These are phyloP conservation scores for Neoascochyta sp. DNA, from an alignment of 2,329 filamentous ascomycete genomes.

Conservation along the genomic window DNA sequence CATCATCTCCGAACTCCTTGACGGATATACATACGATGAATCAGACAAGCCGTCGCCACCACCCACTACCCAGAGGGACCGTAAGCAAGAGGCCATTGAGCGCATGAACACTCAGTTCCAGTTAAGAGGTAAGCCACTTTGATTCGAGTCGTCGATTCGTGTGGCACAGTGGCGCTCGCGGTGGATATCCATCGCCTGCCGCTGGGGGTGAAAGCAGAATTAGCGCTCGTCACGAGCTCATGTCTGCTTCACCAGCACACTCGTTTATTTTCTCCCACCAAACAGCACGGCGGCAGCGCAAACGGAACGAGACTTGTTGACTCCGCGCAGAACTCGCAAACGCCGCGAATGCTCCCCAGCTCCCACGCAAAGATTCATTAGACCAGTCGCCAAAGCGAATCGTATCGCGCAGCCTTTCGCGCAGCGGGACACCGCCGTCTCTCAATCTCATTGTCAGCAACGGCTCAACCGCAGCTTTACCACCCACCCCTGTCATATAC, in stretches of 20 bases:
- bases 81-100: constrained; percentile 22
- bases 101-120: constrained; percentile 32
- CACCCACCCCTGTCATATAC: constrained; percentile 16
- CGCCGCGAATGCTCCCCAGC: too few relatives aligned
- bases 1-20: constrained; percentile 38
- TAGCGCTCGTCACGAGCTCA: too few relatives aligned
- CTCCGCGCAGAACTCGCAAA: too few relatives aligned
- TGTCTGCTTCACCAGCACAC: too few relatives aligned
- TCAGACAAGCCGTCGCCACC: constrained; percentile 29
- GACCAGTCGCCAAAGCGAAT: constrained; percentile 23
- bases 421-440: constrained; percentile 34
- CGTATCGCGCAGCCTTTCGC: constrained; percentile 31
- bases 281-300: too few relatives aligned
- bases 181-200: too few relatives aligned
- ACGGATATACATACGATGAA: constrained; percentile 32
- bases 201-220: too few relatives aligned
- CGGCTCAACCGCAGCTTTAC: constrained; percentile 37
- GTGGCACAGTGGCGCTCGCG: too few relatives aligned
- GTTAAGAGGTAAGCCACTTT: constrained; percentile 34
- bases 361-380: constrained; percentile 17
- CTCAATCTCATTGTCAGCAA: constrained; percentile 35
- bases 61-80: constrained; percentile 21
- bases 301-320: too few relatives aligned
- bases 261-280: too few relatives aligned
- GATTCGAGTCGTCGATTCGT: too few relatives aligned